Conservation (phyloP, 306 rosid species). For the Coriaria nepalensis region DNA sequence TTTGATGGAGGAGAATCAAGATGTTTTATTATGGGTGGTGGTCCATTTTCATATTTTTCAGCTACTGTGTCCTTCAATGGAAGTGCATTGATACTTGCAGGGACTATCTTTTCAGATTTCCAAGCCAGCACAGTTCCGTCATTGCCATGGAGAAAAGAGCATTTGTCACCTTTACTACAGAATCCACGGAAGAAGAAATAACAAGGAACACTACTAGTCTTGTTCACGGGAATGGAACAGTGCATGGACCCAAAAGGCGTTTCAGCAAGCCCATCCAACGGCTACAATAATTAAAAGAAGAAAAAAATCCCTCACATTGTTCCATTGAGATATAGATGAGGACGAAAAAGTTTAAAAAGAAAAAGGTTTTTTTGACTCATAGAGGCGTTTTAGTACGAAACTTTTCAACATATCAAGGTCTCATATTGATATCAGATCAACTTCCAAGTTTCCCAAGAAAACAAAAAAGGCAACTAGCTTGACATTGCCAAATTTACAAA, state of each 20-base stretch:
- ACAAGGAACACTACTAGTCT: constrained; percentile 43
- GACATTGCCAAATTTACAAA: no score
- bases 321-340: no score
- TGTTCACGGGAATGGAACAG: constrained; percentile 42
- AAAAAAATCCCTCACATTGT: no score
- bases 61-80: no score
- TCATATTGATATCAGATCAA: no score
- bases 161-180: constrained; percentile 73
- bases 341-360: no score
- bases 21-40: constrained; percentile 14
- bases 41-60: neutral
- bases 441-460: no score
- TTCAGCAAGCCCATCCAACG: constrained; percentile 55
- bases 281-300: no score
- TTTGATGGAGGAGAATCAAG: neutral
- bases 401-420: no score
- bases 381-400: no score
- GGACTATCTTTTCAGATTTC: constrained; percentile 33
- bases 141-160: constrained; percentile 56
- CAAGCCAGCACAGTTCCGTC: constrained; percentile 21
- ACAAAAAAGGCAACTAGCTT: no score
- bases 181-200: constrained; percentile 57
- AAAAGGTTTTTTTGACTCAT: no score
- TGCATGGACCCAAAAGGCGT: constrained; percentile 37
- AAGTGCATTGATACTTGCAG: constrained; percentile 21